A percentile compares a stretch with the other conserved stretches of the same genome.
These are phyloP conservation scores for Phytophthora cryptogea DNA, from an alignment of 352 stramenopile genomes.

Conservation along the genomic window DNA sequence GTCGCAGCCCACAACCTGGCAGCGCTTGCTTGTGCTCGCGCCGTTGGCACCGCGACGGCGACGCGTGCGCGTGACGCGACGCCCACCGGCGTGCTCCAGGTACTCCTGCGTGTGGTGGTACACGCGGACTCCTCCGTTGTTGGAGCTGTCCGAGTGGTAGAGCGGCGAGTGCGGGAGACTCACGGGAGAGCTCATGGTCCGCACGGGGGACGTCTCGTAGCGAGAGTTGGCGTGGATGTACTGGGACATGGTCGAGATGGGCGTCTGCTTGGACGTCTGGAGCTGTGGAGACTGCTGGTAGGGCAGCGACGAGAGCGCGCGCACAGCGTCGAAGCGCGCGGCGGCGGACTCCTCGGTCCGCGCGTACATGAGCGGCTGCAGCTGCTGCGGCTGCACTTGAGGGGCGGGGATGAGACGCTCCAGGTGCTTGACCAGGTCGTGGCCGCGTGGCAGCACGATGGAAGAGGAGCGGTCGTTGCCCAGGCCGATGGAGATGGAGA, in stretches of 20 bases:
- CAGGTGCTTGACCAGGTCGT: slow-evolving; percentile 56
- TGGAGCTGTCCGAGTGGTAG: slow-evolving; percentile 40
- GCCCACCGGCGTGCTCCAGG: slow-evolving; percentile 13
- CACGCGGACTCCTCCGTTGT: slow-evolving; percentile 19
- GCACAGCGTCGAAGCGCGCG: slow-evolving; percentile 28
- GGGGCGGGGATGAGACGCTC: slow-evolving; percentile 42
- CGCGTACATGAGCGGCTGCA: slow-evolving; percentile 21
- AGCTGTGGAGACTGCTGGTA: slow-evolving; percentile 19
- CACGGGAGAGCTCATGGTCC: background rate
- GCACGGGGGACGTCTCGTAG: slow-evolving; percentile 26
- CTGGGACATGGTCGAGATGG: slow-evolving; percentile 25
- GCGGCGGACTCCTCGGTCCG: slow-evolving; percentile 6
- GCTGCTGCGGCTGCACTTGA: background rate
- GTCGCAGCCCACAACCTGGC: slow-evolving; percentile 51
- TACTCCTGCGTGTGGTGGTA: slow-evolving; percentile 24
- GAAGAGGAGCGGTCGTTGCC: slow-evolving; percentile 42
- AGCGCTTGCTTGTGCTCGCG: slow-evolving; percentile 55
- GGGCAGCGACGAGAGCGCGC: slow-evolving; percentile 26
- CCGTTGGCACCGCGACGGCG: slow-evolving; percentile 41
- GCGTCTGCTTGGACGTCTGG: slow-evolving; percentile 6
- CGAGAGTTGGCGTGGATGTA: slow-evolving; percentile 36
- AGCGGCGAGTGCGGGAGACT: slow-evolving; percentile 24
- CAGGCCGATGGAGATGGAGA: slow-evolving; percentile 57
- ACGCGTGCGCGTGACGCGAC: slow-evolving; percentile 17
- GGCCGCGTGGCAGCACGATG: slow-evolving; percentile 54